Evolutionary conservation across 1,284 basidiomycete genomes (phyloP).

Genomic region (Cryptococcus sp.): DNA sequence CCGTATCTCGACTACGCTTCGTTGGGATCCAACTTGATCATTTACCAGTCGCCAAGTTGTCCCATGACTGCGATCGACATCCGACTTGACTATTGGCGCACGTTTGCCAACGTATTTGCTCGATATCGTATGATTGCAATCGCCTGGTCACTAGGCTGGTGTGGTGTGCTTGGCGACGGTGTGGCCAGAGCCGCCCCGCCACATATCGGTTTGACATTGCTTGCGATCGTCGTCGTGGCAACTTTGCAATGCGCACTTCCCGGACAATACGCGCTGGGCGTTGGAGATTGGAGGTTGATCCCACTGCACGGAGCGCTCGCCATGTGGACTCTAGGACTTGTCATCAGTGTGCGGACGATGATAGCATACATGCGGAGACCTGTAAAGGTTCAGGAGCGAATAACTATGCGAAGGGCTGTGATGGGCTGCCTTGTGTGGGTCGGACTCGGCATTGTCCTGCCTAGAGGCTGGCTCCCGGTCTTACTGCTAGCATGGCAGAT

Average conservation of each 20-base stretch:
- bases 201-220: background rate
- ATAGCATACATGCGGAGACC: background rate
- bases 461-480: too few species aligned
- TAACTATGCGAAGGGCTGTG: too few species aligned
- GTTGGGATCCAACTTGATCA: constrained; percentile 19
- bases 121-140: constrained; percentile 66
- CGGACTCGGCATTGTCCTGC: too few species aligned
- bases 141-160: constrained; percentile 65
- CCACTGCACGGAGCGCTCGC: background rate
- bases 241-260: too few species aligned
- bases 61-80: constrained; percentile 52
- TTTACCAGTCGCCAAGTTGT: constrained; percentile 45
- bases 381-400: background rate
- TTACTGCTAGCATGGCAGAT: too few species aligned
- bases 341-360: background rate
- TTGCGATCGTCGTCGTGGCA: too few species aligned
- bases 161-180: constrained; percentile 33
- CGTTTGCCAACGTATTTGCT: constrained; percentile 60
- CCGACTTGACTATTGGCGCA: constrained; percentile 61
- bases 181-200: too few species aligned
- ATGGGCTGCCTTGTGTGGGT: too few species aligned
- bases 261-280: too few species aligned
- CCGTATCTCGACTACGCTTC: constrained; percentile 54
- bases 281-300: background rate
- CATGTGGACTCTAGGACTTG: background rate